These are phyloP conservation scores for Emmonsia crescens DNA, from an alignment of 2,329 filamentous ascomycete species.

Conservation along the genomic window DNA sequence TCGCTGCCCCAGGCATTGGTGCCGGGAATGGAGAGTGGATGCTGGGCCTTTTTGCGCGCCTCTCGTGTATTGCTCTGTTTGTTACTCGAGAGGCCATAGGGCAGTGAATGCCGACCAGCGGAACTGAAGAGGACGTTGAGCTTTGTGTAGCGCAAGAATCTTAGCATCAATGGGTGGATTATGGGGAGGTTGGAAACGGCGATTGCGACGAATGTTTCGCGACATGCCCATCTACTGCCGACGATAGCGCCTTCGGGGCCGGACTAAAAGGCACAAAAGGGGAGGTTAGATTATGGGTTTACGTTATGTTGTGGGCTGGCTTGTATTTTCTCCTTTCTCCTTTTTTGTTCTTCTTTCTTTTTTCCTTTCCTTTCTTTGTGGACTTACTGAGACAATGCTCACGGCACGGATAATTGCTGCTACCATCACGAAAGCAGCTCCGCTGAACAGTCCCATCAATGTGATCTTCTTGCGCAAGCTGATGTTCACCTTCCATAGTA, in stretches of 20 bases:
- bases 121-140: constrained; percentile 17
- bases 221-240: constrained; percentile 33
- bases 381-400: constrained; percentile 36
- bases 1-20: constrained; percentile 24
- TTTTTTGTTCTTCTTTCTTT: background rate
- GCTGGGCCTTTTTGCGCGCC: constrained; percentile 20
- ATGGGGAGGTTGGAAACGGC: constrained; percentile 35
- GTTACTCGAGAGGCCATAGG: background rate
- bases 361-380: background rate
- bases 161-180: constrained; percentile 29
- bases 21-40: constrained; percentile 23
- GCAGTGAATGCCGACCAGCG: constrained; percentile 3
- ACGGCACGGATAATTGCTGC: constrained; percentile 45
- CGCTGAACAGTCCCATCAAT: constrained; percentile 45
- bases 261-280: constrained; percentile 24
- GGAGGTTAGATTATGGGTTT: background rate
- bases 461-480: constrained; percentile 41
- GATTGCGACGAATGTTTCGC: constrained; percentile 37
- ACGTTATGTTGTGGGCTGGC: background rate
- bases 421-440: constrained; percentile 46
- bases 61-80: constrained; percentile 5
- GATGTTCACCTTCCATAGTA: constrained; percentile 45
- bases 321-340: background rate
- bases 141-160: constrained; percentile 16
- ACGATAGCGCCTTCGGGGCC: constrained; percentile 27